Evolutionary conservation across 441 rosid genomes (phyloP), one percentile per base, ranked within the genome.

Genomic region (Adansonia rubrostipa): DNA sequence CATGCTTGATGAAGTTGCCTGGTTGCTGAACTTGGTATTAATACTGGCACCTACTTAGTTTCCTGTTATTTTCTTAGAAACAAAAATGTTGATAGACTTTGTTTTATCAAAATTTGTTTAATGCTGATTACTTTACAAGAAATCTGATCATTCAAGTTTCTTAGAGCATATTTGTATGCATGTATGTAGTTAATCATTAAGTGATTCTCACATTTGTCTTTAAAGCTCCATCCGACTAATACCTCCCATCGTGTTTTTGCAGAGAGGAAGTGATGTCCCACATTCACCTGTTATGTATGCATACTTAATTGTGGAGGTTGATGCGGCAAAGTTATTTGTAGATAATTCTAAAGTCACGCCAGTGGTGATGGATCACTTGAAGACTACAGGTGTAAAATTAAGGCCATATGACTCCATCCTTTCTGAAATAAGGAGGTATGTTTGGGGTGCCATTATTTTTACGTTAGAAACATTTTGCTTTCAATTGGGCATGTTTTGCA

Each of bases 261-360:
- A 96, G 99, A 91, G 99, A 88, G 99, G 98, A 79, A 84, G 88
- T 44, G 99, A 96, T 85, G 92, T 94, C 86, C 98, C 98, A 78
- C 92, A 94, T 88, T 94, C 98, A 33, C 98, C 99, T 71, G 98
- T 96, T 70, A 89, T 87, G 89, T 96, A 96, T 80, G 94, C 98
- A 40, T 94, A 96, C 87, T 78, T 96, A 75, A 85, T 88, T 15
- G 94, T 96, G 68, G 97, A 88, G 87, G 83, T 86, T 60, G 90
- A 88, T 81, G 83, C 83, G 73, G 96, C 97, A 77, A 86, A 87
- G 79, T 78, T 96, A 75, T 93, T 94, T 81, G 80, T 91, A 28
- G 97, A 93, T 81, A 80, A 78, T 80, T 83, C 92, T 75, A 94
- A 96, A 87, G 91, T 96, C 61, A 92, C 92, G 1, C 84, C 87